A percentile compares a stretch with the other conserved stretches of the same genome.
Conservation (phyloP, 73 alveolate species). For the Paramecium biaurelia region DNA sequence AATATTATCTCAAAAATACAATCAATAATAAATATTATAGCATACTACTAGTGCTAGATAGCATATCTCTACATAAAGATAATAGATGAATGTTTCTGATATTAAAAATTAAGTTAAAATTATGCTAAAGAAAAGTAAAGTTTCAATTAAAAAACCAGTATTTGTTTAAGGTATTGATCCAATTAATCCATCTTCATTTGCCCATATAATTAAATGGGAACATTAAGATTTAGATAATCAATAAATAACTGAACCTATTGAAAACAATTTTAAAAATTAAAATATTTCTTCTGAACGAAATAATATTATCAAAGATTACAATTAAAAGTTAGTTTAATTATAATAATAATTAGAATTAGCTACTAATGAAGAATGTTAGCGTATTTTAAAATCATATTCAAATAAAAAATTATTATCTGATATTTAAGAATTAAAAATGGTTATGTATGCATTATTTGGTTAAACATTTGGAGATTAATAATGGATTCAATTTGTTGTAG, state of each 20-base stretch:
- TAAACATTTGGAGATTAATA: constrained; percentile 33
- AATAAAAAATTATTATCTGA: constrained; percentile 25
- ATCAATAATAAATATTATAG: not conserved
- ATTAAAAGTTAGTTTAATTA: constrained; percentile 6
- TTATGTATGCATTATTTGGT: constrained; percentile 39
- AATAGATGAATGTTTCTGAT: not conserved
- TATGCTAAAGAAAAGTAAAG: constrained; percentile 26
- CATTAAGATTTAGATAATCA: constrained; percentile 12
- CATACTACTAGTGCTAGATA: not conserved
- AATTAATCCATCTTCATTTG: constrained; percentile 21
- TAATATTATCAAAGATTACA: not conserved
- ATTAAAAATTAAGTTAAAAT: constrained; percentile 30
- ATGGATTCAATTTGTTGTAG: constrained; percentile 17
- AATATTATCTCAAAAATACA: not conserved
- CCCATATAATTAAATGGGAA: constrained; percentile 43
- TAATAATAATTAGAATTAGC: not conserved
- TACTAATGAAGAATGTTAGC: not conserved
- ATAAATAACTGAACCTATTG: not conserved
- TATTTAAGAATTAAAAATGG: constrained; percentile 34
- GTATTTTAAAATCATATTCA: not conserved
- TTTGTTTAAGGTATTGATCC: constrained; percentile 49
- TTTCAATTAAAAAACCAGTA: constrained; percentile 20
- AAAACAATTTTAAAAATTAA: not conserved
- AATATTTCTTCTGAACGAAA: constrained; percentile 1
- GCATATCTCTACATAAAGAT: not conserved